Base-by-base conservation (phyloP, 805 yeast species). In the Komagataella pseudopastoris region DNA sequence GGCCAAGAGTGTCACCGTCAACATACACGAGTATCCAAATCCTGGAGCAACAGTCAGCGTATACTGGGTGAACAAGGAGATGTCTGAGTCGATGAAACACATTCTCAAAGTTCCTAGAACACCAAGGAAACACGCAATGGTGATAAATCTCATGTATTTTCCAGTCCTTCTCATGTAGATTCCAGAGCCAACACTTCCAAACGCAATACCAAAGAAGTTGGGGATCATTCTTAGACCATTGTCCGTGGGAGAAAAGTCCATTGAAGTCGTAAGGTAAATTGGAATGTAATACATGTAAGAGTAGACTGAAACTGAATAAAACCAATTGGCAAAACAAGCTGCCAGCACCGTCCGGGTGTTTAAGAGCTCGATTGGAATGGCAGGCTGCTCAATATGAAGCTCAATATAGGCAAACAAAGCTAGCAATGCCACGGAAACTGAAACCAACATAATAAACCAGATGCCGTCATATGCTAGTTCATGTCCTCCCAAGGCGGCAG, bases 201-300 rank as follows among this genome's bases (percentile, higher is more conserved):
- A 50, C 0, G 87, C 77, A 7, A 80, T 79, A 16, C 84, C 86
- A 49, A 81, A 59, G 60, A 84, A 84, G 62, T 82, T 83, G 1
- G 81, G 73, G 16, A 77, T 62, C 44, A 74, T 60, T 55, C 87
- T 68, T 24, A 71, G 56, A 4, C 88, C 88, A 45, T 77, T 76
- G 52, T 77, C 67, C 6, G 83, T 75, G 2, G 87, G 76, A 3
- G 76, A 60, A 44, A 77, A 62, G 12, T 71, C 73, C 54, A 74
- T 61, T 2, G 80, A 85, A 0, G 85, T 66, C 14, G 76, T 67
- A 63, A 77, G 80, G 59, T 72, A 85, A 17, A 88, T 72, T 1
- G 96, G 96, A 3, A 81, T 72, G 63, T 81, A 87, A 66, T 74
- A 88, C 51, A 87, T 61, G 56, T 74, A 71, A 1, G 88, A 69